Conservation (phyloP, 306 rosid genomes). For the Malus fusca region DNA sequence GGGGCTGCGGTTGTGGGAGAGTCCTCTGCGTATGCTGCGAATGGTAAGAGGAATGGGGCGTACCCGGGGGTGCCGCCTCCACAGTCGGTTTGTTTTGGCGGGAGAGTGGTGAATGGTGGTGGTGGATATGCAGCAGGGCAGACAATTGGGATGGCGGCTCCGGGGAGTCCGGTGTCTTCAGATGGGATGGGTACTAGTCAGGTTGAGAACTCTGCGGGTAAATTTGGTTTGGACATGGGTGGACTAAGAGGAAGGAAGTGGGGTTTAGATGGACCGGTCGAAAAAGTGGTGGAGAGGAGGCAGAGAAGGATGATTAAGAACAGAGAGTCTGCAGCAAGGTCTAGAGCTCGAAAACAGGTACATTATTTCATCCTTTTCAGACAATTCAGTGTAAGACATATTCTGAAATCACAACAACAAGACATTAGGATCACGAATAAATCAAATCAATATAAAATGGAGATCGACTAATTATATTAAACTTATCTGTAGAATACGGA, state of each 20-base stretch:
- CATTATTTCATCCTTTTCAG: neutral
- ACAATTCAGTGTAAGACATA: neutral
- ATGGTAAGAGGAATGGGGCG: constrained; percentile 38
- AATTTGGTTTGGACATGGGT: constrained; percentile 55
- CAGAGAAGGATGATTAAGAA: constrained; percentile 97
- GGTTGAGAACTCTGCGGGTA: constrained; percentile 36
- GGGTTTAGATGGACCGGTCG: constrained; percentile 68
- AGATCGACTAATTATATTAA: too few species aligned
- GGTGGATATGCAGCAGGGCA: constrained; percentile 38
- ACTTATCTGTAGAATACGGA: too few species aligned
- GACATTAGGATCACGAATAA: too few species aligned
- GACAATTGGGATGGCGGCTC: constrained; percentile 34
- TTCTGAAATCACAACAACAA: too few species aligned
- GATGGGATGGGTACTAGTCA: constrained; percentile 47
- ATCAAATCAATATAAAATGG: too few species aligned
- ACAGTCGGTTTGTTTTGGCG: constrained; percentile 39
- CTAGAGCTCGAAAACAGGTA: constrained; percentile 97
- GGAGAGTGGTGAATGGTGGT: constrained; percentile 51
- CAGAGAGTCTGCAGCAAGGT: constrained; percentile 92
- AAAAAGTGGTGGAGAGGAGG: constrained; percentile 87
- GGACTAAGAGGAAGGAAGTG: constrained; percentile 71
- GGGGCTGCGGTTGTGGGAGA: constrained; percentile 33
- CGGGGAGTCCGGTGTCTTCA: constrained; percentile 60
- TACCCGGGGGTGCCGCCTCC: constrained; percentile 18
- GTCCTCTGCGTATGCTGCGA: constrained; percentile 36